Evolutionary conservation across 441 rosid genomes (phyloP), one percentile per base, ranked within the genome.

Genomic region (Euphorbia corollata): DNA sequence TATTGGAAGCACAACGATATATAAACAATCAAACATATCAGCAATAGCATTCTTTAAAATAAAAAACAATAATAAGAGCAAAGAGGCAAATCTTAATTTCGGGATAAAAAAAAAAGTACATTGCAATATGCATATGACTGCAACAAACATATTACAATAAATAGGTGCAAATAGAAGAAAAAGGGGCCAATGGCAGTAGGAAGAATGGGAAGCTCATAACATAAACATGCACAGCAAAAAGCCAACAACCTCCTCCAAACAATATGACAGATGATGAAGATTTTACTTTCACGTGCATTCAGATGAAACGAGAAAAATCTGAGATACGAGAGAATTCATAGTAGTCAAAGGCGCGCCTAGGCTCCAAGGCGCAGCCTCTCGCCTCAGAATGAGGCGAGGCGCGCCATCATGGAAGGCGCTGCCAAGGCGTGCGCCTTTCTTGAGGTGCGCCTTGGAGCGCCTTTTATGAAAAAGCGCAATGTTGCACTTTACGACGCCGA

Each of bases 1-100:
- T 94, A 74, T 32, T 18, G n/a, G 57, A 36, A 85, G 79, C 39
- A 68, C 63, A 74, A 69, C 64, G 61, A 74, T 27, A 65, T 38
- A 59, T 39, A 27, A 57, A 12, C 59, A 63, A 53, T 27, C 32
- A n/a, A 63, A 47, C 39, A 9, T 34, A 53, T 12, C 20, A 63
- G 2, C 4, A 8, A 58, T 39, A 60, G 12, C 15, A 68, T 41
- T 38, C 59, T 59, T 47, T 53, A 6, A 12, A 56, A 19, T 6
- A 12, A 56, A 68, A 19, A 10, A 15, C 22, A 53, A 54, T 39
- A 34, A 58, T 8, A 48, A 48, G 30, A 73, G 24, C 50, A 12
- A 8, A 11, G 36, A 13, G 70, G 67, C 32, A 20, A 34, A 63
- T 23, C 34, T 32, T 39, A 47, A 41, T 53, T 73, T 50, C 70